Evolutionary conservation across 139 green algal species (phyloP).

Genomic region (Chlamydomonas sp.): DNA sequence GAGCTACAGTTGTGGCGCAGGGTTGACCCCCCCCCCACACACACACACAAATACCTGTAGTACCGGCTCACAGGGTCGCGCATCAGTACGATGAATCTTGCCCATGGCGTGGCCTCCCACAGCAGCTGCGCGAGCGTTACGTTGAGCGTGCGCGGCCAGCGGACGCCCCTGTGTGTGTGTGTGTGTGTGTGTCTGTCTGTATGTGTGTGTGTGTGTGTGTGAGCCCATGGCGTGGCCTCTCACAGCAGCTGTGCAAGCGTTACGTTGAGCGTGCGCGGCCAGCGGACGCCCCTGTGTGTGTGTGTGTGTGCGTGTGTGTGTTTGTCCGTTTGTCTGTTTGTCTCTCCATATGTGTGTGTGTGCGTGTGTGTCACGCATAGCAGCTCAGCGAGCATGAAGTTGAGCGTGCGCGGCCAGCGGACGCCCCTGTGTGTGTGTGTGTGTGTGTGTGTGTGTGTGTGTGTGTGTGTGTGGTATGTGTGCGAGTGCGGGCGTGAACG

Average conservation of each 20-base stretch:
- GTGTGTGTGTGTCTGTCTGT: too few species aligned
- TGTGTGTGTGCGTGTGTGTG: too few species aligned
- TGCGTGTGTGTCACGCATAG: constrained; percentile 34
- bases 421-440: constrained; percentile 7
- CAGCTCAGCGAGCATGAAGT: constrained; percentile 29
- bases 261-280: constrained; percentile 2
- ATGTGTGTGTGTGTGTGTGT: background rate
- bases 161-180: constrained; percentile 7
- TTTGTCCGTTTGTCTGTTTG: too few species aligned
- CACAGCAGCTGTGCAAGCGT: constrained; percentile 37
- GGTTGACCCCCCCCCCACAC: background rate
- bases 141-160: background rate
- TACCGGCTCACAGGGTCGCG: constrained; percentile 40
- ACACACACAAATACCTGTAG: constrained; percentile 8
- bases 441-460: too few species aligned
- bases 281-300: constrained; percentile 6
- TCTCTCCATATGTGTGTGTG: background rate
- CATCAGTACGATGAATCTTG: constrained; percentile 45
- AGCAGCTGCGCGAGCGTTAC: constrained; percentile 35
- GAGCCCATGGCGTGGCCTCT: constrained; percentile 44
- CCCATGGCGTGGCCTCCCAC: constrained; percentile 45
- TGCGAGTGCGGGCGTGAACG: background rate
- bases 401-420: background rate
- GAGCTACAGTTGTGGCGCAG: background rate
- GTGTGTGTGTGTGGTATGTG: too few species aligned